phyloP scores from a whole-genome alignment of 2,329 filamentous ascomycete genomes.

The Sarocladium brachiariae region DNA sequence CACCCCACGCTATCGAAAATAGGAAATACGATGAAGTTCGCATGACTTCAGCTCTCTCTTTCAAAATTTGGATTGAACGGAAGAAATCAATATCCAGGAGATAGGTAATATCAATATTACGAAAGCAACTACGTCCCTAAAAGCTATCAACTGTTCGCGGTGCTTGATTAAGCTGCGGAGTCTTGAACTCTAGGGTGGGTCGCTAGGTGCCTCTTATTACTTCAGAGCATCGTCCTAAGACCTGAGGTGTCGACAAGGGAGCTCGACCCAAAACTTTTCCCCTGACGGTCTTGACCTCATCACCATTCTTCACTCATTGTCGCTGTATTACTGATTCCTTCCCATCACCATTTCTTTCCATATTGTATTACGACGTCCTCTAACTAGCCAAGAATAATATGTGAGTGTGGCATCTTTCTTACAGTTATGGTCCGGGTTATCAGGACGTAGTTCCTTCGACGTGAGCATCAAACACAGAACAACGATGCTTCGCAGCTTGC shows the following conservation, averaged over 20 bases:
- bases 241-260: slow-evolving; percentile 8
- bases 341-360: background rate
- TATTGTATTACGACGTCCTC: background rate
- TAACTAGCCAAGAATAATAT: background rate
- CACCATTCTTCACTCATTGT: slow-evolving; percentile 1
- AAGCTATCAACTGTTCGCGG: no score
- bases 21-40: no score
- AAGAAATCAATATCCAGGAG: no score
- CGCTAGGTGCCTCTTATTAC: background rate
- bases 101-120: no score
- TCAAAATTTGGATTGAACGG: no score
- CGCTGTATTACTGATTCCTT: slow-evolving; percentile 1
- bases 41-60: no score
- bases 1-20: no score
- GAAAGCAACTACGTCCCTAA: no score
- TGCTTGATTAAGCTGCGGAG: no score
- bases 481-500: no score
- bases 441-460: background rate
- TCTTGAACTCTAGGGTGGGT: slow-evolving; percentile 4
- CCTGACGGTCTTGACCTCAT: slow-evolving; percentile 1
- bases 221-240: background rate
- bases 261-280: slow-evolving; percentile 7
- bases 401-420: background rate
- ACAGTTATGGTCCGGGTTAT: background rate
- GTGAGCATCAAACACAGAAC: background rate